phyloP scores from a whole-genome alignment of 805 yeast species.

The Wickerhamiella vanderwaltii region DNA sequence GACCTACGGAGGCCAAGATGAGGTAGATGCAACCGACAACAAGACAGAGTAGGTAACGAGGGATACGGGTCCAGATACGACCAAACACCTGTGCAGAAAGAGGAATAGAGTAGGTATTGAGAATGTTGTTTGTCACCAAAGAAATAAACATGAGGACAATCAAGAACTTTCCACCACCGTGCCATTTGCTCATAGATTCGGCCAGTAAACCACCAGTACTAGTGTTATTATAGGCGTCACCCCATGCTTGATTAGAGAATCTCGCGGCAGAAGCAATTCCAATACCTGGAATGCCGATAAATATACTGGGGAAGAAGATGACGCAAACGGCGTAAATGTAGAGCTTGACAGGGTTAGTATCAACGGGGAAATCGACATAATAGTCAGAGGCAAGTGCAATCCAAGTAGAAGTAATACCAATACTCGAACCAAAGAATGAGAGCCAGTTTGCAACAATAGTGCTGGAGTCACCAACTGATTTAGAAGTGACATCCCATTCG shows the following conservation, averaged over 20 bases:
- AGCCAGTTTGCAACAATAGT: constrained; percentile 51
- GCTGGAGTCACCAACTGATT: constrained; percentile 29
- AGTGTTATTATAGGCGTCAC: constrained; percentile 37
- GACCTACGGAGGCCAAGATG: constrained; percentile 64
- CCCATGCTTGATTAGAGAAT: constrained; percentile 44
- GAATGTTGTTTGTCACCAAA: constrained; percentile 66
- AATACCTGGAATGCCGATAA: constrained; percentile 64
- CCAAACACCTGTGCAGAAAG: constrained; percentile 53
- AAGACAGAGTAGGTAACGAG: constrained; percentile 69
- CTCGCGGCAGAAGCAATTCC: constrained; percentile 55
- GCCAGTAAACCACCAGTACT: constrained; percentile 71
- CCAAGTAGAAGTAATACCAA: constrained; percentile 80
- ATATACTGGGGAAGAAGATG: constrained; percentile 55
- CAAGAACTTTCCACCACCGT: constrained; percentile 65
- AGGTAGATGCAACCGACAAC: constrained; percentile 50
- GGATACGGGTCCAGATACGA: constrained; percentile 42
- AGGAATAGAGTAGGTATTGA: constrained; percentile 73
- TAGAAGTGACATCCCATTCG: constrained; percentile 17
- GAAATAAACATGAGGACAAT: constrained; percentile 59
- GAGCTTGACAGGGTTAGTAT: constrained; percentile 42
- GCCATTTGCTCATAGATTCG: constrained; percentile 57
- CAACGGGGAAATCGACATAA: constrained; percentile 68
- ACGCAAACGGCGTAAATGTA: constrained; percentile 54
- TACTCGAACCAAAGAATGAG: constrained; percentile 58
- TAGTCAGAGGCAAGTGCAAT: constrained; percentile 79